Conservation (phyloP, 176 grass and related monocot genomes). For the Oryza rufipogon region DNA sequence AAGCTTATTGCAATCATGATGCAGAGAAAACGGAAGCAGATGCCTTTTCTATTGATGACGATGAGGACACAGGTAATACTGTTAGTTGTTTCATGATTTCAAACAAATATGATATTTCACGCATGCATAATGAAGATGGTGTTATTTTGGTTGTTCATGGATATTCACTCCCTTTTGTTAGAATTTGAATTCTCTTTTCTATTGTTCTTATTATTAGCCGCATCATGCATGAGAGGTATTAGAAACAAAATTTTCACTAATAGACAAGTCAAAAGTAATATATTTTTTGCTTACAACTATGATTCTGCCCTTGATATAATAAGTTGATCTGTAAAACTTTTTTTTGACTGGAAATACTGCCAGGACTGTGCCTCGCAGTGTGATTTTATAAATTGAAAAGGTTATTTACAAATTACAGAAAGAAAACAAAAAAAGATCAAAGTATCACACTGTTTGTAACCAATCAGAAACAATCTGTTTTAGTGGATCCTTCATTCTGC, state of each 20-base stretch:
- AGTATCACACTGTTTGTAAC: no score
- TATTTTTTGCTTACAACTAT: not conserved
- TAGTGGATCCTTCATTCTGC: no score
- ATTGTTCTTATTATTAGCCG: not conserved
- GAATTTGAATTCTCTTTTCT: slow-evolving; percentile 7
- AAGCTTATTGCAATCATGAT: slow-evolving; percentile 31
- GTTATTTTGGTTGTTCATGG: not conserved
- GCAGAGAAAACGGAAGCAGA: slow-evolving; percentile 80
- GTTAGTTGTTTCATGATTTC: slow-evolving; percentile 13
- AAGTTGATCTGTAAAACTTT: no score
- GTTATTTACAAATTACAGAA: no score
- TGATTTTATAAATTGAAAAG: no score
- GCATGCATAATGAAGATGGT: not conserved
- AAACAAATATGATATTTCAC: slow-evolving; percentile 23
- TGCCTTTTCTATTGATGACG: slow-evolving; percentile 71
- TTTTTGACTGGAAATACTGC: no score
- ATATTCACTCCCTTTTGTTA: slow-evolving; percentile 4
- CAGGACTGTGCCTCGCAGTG: no score
- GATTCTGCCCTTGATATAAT: slow-evolving; percentile 20
- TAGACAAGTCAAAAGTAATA: not conserved
- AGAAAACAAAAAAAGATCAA: no score
- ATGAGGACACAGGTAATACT: slow-evolving; percentile 60
- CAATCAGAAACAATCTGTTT: no score
- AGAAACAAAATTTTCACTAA: not conserved
- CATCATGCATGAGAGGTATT: slow-evolving; percentile 4